A percentile compares a stretch with the other conserved stretches of the same genome.
Evolutionary conservation across 2,329 filamentous ascomycete species (phyloP).

Genomic region (Trichophyton rubrum): DNA sequence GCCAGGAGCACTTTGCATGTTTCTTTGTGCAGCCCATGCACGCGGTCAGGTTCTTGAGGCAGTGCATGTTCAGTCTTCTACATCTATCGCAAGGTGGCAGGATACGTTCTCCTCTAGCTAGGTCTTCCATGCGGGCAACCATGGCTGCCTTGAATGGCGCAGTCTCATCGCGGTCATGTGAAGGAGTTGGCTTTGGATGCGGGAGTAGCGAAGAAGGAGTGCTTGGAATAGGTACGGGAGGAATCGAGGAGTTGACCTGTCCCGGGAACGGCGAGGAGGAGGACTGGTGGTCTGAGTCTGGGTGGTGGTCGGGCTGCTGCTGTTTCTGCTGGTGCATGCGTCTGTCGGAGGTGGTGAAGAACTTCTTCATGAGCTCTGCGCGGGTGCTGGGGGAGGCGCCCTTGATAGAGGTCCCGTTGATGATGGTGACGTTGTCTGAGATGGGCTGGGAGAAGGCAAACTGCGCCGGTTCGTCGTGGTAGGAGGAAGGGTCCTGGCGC

Average conservation of each 20-base stretch:
- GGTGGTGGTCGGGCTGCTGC: constrained; percentile 19
- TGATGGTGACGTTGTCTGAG: constrained; percentile 37
- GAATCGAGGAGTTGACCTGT: constrained; percentile 21
- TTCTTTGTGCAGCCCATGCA: constrained; percentile 83
- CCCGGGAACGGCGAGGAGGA: constrained; percentile 20
- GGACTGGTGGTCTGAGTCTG: constrained; percentile 24
- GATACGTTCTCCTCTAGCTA: constrained; percentile 61
- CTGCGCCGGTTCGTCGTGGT: constrained; percentile 24
- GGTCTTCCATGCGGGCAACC: constrained; percentile 60
- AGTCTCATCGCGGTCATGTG: constrained; percentile 42
- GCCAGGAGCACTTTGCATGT: constrained; percentile 80
- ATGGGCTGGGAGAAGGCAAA: constrained; percentile 32
- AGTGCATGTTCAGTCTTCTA: constrained; percentile 65
- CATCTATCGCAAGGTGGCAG: constrained; percentile 77
- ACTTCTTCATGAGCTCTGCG: constrained; percentile 50
- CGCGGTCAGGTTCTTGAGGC: constrained; percentile 72
- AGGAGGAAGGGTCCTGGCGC: constrained; percentile 13
- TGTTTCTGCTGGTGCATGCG: constrained; percentile 24
- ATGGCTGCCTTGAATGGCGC: constrained; percentile 53
- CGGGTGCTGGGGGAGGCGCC: constrained; percentile 45
- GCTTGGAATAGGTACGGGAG: constrained; percentile 42
- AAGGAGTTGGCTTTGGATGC: constrained; percentile 32
- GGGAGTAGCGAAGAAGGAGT: constrained; percentile 43
- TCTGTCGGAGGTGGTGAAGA: constrained; percentile 49
- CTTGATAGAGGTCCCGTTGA: constrained; percentile 38